Conservation (phyloP, 2,329 filamentous ascomycete genomes). For the Knufia petricola region DNA sequence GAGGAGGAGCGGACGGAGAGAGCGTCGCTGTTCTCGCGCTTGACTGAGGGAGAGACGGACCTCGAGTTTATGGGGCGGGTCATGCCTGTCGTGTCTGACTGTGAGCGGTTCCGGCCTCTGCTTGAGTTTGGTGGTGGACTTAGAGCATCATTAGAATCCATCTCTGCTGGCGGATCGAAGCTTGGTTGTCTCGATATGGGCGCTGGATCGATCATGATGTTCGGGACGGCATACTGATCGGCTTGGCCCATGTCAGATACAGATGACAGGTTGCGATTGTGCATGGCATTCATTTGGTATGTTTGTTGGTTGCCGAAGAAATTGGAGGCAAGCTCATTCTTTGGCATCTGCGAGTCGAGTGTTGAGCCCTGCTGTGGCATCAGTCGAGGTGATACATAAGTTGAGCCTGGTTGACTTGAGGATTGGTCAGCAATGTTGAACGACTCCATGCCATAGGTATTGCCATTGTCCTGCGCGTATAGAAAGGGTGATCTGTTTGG, state of each 20-base stretch:
- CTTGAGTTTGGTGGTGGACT: constrained; percentile 59
- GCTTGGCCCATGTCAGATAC: constrained; percentile 55
- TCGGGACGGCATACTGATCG: constrained; percentile 76
- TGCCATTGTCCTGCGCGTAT: constrained; percentile 62
- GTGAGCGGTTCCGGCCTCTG: constrained; percentile 46
- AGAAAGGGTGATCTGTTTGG: constrained; percentile 71
- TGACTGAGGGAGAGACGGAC: constrained; percentile 17
- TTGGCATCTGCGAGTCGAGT: constrained; percentile 2
- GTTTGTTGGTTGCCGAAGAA: constrained; percentile 51
- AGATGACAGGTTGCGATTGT: constrained; percentile 38
- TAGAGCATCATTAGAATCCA: constrained; percentile 59
- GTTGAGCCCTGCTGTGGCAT: constrained; percentile 47
- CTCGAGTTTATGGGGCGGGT: constrained; percentile 25
- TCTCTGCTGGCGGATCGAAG: constrained; percentile 58
- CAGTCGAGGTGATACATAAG: constrained; percentile 58
- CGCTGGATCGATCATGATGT: constrained; percentile 89
- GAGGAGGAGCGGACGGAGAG: constrained; percentile 35
- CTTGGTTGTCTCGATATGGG: constrained; percentile 52
- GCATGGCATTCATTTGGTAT: constrained; percentile 50
- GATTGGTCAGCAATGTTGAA: constrained; percentile 62
- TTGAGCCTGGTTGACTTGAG: constrained; percentile 53
- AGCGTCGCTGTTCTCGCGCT: constrained; percentile 19
- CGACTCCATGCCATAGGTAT: constrained; percentile 64
- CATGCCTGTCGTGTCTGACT: constrained; percentile 43
- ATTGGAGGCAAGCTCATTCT: constrained; percentile 31